phyloP scores from a whole-genome alignment of 2,329 filamentous ascomycete species.

The Nemania serpens region DNA sequence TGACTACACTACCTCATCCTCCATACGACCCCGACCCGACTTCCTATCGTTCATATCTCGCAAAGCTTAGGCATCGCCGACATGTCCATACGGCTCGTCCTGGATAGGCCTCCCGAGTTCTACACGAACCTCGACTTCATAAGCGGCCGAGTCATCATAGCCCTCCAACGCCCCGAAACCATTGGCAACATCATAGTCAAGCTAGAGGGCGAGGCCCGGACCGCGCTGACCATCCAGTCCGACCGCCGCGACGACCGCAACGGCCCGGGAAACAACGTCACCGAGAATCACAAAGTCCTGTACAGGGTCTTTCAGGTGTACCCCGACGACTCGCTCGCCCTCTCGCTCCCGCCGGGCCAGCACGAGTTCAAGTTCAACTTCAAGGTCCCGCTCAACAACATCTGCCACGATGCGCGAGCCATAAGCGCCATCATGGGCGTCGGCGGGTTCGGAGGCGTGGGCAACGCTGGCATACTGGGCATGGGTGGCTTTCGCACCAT shows the following conservation, averaged over 20 bases:
- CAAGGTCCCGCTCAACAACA: constrained; percentile 78
- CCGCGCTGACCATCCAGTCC: constrained; percentile 61
- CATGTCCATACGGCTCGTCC: constrained; percentile 70
- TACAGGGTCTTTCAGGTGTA: constrained; percentile 77
- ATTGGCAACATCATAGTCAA: constrained; percentile 79
- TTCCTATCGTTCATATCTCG: no score
- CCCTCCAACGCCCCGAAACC: constrained; percentile 67
- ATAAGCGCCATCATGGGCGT: constrained; percentile 60
- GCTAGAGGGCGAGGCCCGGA: constrained; percentile 78
- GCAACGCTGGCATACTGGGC: constrained; percentile 51
- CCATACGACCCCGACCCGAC: no score
- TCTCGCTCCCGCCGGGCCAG: constrained; percentile 62
- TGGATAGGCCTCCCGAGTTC: constrained; percentile 70
- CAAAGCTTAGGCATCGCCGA: constrained; percentile 23
- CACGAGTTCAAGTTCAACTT: constrained; percentile 80
- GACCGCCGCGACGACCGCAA: constrained; percentile 48
- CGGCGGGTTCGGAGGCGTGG: constrained; percentile 52
- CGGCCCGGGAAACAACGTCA: constrained; percentile 49
- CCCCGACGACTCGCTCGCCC: constrained; percentile 57
- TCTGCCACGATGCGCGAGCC: constrained; percentile 61
- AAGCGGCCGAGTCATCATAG: constrained; percentile 62
- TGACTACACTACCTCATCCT: no score
- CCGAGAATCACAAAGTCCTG: constrained; percentile 72
- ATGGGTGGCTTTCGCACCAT: constrained; percentile 61
- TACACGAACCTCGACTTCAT: constrained; percentile 82